phyloP scores from a whole-genome alignment of 768 basidiomycete genomes.

The Hebeloma cylindrosporum region DNA sequence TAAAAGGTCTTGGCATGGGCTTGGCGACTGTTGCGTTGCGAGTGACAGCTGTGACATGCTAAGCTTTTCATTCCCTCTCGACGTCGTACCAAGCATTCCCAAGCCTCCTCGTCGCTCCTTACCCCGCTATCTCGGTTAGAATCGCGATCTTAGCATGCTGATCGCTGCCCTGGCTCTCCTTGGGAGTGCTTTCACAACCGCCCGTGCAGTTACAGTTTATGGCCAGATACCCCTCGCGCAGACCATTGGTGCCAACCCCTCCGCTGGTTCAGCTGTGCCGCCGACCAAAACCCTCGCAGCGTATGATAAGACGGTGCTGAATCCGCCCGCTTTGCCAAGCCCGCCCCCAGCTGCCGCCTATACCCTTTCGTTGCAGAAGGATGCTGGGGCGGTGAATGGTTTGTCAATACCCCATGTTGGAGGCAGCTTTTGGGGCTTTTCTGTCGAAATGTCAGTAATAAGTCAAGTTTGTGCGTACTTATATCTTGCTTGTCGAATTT shows the following conservation, averaged over 20 bases:
- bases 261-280: constrained; percentile 21
- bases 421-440: constrained; percentile 67
- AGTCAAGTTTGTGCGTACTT: constrained; percentile 55
- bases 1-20: too few relatives aligned
- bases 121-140: not conserved
- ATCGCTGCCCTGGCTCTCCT: constrained; percentile 13
- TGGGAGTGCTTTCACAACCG: constrained; percentile 12
- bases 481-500: constrained; percentile 14
- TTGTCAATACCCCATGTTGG: constrained; percentile 39
- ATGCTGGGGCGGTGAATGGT: constrained; percentile 31
- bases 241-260: too few relatives aligned
- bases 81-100: too few relatives aligned
- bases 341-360: constrained; percentile 44
- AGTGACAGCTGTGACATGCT: too few relatives aligned
- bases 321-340: constrained; percentile 47
- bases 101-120: not conserved
- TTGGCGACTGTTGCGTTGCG: too few relatives aligned
- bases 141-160: constrained; percentile 6
- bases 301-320: constrained; percentile 50
- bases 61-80: too few relatives aligned
- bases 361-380: constrained; percentile 39
- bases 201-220: constrained; percentile 27
- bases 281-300: constrained; percentile 41
- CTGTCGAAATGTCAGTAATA: constrained; percentile 73
- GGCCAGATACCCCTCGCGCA: constrained; percentile 33